Evolutionary conservation across 1,284 basidiomycete genomes (phyloP).

Genomic region (Fistulinella staudtii): DNA sequence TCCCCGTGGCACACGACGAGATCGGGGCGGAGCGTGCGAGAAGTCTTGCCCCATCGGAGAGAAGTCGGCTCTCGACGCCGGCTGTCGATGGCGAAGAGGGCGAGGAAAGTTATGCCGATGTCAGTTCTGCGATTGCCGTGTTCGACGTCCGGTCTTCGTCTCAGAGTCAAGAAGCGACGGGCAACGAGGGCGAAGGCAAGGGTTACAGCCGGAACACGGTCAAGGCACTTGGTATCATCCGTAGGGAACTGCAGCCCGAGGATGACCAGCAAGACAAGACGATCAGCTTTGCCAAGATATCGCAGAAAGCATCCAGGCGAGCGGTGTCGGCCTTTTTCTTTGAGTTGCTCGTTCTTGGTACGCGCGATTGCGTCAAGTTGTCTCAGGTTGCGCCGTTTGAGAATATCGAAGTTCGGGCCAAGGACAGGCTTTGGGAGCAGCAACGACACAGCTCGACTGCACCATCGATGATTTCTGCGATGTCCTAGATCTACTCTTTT

Average conservation of each 20-base stretch:
- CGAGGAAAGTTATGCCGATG: slow-evolving; percentile 62
- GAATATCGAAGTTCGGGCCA: slow-evolving; percentile 82
- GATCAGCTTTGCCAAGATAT: slow-evolving; percentile 33
- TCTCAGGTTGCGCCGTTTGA: slow-evolving; percentile 74
- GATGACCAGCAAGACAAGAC: slow-evolving; percentile 65
- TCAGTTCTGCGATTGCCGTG: slow-evolving; percentile 72
- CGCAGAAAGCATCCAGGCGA: slow-evolving; percentile 74
- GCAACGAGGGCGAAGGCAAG: slow-evolving; percentile 52
- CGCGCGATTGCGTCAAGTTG: slow-evolving; percentile 84
- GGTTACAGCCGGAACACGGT: slow-evolving; percentile 89
- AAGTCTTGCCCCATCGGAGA: slow-evolving; percentile 46
- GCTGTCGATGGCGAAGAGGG: slow-evolving; percentile 61
- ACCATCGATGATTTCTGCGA: slow-evolving; percentile 39
- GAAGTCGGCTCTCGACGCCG: slow-evolving; percentile 68
- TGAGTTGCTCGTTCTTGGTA: slow-evolving; percentile 91
- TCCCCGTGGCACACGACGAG: slow-evolving; percentile 31
- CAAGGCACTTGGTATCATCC: slow-evolving; percentile 82
- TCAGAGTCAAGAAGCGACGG: slow-evolving; percentile 43
- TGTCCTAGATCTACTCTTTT: slow-evolving; percentile 20
- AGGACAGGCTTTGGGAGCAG: slow-evolving; percentile 79
- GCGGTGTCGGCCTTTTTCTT: slow-evolving; percentile 98
- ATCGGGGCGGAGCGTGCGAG: slow-evolving; percentile 28
- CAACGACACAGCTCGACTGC: slow-evolving; percentile 52
- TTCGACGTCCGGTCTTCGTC: slow-evolving; percentile 73
- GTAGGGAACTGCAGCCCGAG: slow-evolving; percentile 69